phyloP scores from a whole-genome alignment of 2,329 filamentous ascomycete species.

The Penicillium sp. region DNA sequence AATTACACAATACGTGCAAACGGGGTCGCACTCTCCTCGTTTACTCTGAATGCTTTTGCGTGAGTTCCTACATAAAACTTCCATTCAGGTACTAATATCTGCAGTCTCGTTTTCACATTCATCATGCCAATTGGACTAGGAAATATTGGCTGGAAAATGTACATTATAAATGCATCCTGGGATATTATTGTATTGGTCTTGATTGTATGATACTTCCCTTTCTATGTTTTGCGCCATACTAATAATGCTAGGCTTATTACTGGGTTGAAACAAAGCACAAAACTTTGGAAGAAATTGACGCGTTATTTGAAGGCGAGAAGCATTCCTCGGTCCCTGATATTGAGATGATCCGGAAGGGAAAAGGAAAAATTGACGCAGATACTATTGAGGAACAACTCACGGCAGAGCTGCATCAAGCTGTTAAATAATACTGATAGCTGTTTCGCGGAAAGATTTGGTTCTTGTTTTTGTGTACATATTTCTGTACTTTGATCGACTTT shows the following conservation, averaged over 20 bases:
- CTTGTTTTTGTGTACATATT: too few relatives aligned
- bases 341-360: constrained; percentile 8
- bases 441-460: not conserved
- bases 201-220: constrained; percentile 7
- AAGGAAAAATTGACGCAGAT: constrained; percentile 6
- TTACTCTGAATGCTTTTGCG: constrained; percentile 28
- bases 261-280: constrained; percentile 23
- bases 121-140: constrained; percentile 49
- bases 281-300: constrained; percentile 21
- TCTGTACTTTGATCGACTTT: too few relatives aligned
- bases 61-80: constrained; percentile 11
- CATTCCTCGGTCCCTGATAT: constrained; percentile 17
- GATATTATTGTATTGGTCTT: constrained; percentile 45
- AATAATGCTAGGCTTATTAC: constrained; percentile 11
- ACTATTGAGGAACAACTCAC: constrained; percentile 11
- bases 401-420: not conserved
- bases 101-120: constrained; percentile 43
- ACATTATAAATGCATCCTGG: constrained; percentile 53
- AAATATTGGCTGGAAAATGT: constrained; percentile 53
- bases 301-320: constrained; percentile 17
- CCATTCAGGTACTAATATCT: not conserved
- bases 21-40: constrained; percentile 47
- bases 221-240: not conserved
- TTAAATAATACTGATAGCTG: not conserved
- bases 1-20: constrained; percentile 56